Percentiles rank a stretch among this genome's conserved stretches.
Conservation (phyloP, 495 filamentous ascomycete species). For the Recurvomyces mirabilis region DNA sequence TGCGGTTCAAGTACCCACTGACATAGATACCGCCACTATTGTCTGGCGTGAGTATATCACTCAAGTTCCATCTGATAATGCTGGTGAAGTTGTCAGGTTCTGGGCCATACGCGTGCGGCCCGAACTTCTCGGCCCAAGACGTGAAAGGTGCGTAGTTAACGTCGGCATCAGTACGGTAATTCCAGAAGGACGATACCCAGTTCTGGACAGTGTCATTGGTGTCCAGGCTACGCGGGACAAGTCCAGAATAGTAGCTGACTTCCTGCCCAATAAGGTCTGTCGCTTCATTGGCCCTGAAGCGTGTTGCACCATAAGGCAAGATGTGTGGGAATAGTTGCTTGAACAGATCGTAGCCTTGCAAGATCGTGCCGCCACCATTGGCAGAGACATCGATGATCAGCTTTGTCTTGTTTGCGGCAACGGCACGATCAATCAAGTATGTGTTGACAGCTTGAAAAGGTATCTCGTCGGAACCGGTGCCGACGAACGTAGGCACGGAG, state of each 20-base stretch:
- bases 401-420: conserved; percentile 29
- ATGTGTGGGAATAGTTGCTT: conserved; percentile 33
- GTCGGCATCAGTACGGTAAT: conserved; percentile 18
- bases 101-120: conserved; percentile 6
- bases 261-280: conserved; percentile 37
- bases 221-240: conserved; percentile 6
- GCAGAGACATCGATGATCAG: conserved; percentile 29
- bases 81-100: conserved; percentile 14
- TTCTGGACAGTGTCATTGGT: conserved; percentile 9
- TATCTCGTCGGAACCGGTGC: conserved; percentile 12
- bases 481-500: conserved; percentile 24
- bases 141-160: conserved; percentile 14
- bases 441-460: conserved; percentile 33
- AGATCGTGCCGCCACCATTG: conserved; percentile 31
- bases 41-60: conserved; percentile 15
- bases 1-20: conserved; percentile 32
- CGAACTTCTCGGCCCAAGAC: conserved; percentile 16
- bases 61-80: conserved; percentile 18
- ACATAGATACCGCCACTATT: conserved; percentile 28
- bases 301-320: conserved; percentile 35
- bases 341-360: conserved; percentile 39
- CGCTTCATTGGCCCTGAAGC: conserved; percentile 36
- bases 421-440: conserved; percentile 31
- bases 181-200: conserved; percentile 6
- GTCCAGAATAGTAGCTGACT: conserved; percentile 26